A percentile compares a stretch with the other conserved stretches of the same genome.
Conservation (phyloP, 2,329 filamentous ascomycete species). For the Biscogniauxia marginata region DNA sequence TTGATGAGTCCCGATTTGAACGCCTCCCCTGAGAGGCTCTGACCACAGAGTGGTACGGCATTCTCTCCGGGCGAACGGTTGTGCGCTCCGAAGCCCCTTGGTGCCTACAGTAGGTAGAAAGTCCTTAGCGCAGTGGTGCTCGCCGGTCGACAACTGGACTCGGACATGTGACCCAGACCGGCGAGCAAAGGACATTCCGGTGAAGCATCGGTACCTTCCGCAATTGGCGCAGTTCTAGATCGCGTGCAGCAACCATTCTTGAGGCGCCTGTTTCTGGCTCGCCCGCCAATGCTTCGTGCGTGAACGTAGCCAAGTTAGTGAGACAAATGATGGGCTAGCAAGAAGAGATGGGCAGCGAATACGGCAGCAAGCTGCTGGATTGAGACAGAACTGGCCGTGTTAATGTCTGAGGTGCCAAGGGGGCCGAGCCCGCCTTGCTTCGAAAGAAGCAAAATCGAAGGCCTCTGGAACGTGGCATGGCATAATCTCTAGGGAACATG, state of each 20-base stretch:
- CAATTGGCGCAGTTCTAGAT: constrained; percentile 24
- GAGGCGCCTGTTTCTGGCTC: not conserved
- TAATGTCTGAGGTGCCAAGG: not conserved
- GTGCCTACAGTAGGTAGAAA: constrained; percentile 26
- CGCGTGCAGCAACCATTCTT: constrained; percentile 11
- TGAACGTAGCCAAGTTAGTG: not conserved
- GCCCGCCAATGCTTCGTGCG: not conserved
- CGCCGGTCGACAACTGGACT: constrained; percentile 13
- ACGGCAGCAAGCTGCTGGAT: constrained; percentile 4
- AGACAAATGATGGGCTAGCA: not conserved
- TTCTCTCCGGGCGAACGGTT: constrained; percentile 20
- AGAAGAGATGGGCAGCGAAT: not conserved
- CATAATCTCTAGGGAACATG: constrained; percentile 22
- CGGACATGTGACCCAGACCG: constrained; percentile 21
- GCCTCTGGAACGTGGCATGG: constrained; percentile 28
- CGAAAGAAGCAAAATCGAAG: constrained; percentile 15
- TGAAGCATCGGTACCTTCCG: constrained; percentile 26
- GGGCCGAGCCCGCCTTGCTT: constrained; percentile 8
- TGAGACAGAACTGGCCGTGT: constrained; percentile 1
- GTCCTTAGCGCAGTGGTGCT: constrained; percentile 16
- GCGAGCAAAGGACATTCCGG: constrained; percentile 15
- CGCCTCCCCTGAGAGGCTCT: constrained; percentile 13
- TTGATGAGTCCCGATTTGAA: constrained; percentile 9
- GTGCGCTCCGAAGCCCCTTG: constrained; percentile 15
- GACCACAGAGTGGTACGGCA: constrained; percentile 7